Conservation (phyloP, 176 grass and related monocot genomes). For the Zizania latifolia region DNA sequence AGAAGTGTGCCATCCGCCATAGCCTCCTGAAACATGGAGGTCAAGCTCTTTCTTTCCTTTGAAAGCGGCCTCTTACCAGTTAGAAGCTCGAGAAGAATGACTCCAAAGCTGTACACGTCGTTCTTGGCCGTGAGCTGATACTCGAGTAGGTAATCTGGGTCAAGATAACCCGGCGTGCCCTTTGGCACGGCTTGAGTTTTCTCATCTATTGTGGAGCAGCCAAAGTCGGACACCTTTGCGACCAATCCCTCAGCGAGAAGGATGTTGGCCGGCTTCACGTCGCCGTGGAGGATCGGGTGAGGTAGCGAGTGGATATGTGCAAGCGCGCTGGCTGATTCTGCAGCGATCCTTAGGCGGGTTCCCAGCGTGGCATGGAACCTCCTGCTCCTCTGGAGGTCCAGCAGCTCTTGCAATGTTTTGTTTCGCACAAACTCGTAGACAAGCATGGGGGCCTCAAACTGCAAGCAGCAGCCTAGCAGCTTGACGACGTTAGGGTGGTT, state of each 20-base stretch:
- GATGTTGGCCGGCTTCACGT: not conserved
- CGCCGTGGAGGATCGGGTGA: not conserved
- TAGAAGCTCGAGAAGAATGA: constrained; percentile 20
- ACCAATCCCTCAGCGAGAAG: not conserved
- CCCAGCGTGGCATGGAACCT: not conserved
- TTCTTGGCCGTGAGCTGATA: constrained; percentile 13
- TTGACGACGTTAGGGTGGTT: not conserved
- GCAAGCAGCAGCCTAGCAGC: not conserved
- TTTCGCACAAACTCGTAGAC: not conserved
- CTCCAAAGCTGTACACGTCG: constrained; percentile 30
- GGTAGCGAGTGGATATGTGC: not conserved
- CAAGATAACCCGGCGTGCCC: constrained; percentile 10
- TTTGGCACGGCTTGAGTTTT: not conserved
- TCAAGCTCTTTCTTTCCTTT: not conserved
- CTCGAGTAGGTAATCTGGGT: constrained; percentile 5
- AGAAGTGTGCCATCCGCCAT: not conserved
- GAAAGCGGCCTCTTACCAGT: not conserved
- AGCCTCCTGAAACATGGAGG: constrained; percentile 1
- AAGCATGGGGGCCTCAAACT: not conserved
- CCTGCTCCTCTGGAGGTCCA: not conserved
- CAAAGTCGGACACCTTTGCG: not conserved
- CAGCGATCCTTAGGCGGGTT: not conserved
- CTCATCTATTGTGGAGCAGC: not conserved
- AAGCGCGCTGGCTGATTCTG: not conserved
- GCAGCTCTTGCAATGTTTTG: not conserved